phyloP scores from a whole-genome alignment of 345 rosid genomes.

The Draba incana region DNA sequence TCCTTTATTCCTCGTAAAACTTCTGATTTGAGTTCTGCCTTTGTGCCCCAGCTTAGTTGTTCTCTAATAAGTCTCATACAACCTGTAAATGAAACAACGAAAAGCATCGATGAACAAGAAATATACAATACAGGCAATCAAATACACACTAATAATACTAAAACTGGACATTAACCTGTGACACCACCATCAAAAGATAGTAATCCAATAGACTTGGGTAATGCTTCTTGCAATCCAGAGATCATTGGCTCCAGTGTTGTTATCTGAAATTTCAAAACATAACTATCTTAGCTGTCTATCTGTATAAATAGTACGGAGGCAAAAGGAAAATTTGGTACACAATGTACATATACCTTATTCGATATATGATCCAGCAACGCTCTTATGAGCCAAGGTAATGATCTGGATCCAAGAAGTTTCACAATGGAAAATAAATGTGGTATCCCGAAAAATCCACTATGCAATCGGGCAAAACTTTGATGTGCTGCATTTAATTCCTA shows the following conservation, averaged over 20 bases:
- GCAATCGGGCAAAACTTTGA: constrained; percentile 93
- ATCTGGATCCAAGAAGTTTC: constrained; percentile 90
- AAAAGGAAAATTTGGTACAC: constrained; percentile 15
- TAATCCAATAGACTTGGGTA: constrained; percentile 94
- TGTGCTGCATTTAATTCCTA: constrained; percentile 97
- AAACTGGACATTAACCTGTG: constrained; percentile 56
- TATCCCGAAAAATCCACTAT: constrained; percentile 89
- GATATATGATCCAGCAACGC: constrained; percentile 96
- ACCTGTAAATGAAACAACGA: constrained; percentile 51
- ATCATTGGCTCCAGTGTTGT: constrained; percentile 86
- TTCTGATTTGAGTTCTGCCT: constrained; percentile 89
- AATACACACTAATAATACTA: constrained; percentile 3
- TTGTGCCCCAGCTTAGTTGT: constrained; percentile 86
- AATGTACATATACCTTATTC: constrained; percentile 63
- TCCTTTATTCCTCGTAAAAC: constrained; percentile 89
- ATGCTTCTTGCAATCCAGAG: constrained; percentile 82
- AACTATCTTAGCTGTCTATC: constrained; percentile 8
- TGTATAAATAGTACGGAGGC: not conserved
- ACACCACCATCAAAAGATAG: constrained; percentile 97
- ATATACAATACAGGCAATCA: not conserved
- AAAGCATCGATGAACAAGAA: not conserved
- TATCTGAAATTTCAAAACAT: constrained; percentile 54
- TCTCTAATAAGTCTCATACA: constrained; percentile 95
- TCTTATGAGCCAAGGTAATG: constrained; percentile 96
- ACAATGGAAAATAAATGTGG: constrained; percentile 87